A percentile compares a stretch with the other conserved stretches of the same genome.
These are phyloP conservation scores for Heterotrichella gracilis DNA, from an alignment of 352 stramenopile species.

Conservation along the genomic window DNA sequence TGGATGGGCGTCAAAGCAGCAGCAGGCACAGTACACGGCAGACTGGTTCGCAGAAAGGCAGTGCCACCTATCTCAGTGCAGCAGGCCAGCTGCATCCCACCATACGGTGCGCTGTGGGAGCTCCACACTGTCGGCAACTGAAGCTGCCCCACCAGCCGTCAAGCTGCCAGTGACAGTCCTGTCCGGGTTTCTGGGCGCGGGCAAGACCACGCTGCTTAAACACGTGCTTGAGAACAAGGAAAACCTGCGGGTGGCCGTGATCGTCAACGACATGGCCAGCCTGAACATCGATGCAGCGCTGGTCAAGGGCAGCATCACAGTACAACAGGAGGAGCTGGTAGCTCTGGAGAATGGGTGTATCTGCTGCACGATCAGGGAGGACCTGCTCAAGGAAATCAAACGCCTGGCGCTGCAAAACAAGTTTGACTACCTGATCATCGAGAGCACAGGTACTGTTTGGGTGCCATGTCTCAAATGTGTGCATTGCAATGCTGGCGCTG, in stretches of 20 bases:
- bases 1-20: too few relatives aligned
- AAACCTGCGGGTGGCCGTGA: slow-evolving; percentile 33
- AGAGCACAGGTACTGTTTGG: slow-evolving; percentile 58
- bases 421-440: slow-evolving; percentile 66
- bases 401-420: slow-evolving; percentile 25
- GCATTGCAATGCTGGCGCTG: too few relatives aligned
- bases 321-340: slow-evolving; percentile 40
- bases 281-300: slow-evolving; percentile 49
- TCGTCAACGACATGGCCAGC: slow-evolving; percentile 54
- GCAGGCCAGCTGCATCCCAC: too few relatives aligned
- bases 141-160: too few relatives aligned
- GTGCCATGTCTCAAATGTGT: too few relatives aligned
- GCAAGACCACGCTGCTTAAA: slow-evolving; percentile 62
- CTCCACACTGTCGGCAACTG: too few relatives aligned
- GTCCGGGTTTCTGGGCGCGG: slow-evolving; percentile 56
- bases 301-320: slow-evolving; percentile 26
- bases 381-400: slow-evolving; percentile 40
- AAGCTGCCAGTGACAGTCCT: slow-evolving; percentile 63
- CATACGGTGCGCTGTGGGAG: too few relatives aligned
- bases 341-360: slow-evolving; percentile 70
- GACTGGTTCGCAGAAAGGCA: too few relatives aligned
- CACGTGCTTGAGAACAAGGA: slow-evolving; percentile 50
- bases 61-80: too few relatives aligned
- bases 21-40: too few relatives aligned
- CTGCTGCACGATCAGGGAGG: slow-evolving; percentile 45